Percentiles rank a stretch among this genome's conserved stretches.
Evolutionary conservation across 176 grass and related monocot genomes (phyloP).

Genomic region (Ananas comosus): DNA sequence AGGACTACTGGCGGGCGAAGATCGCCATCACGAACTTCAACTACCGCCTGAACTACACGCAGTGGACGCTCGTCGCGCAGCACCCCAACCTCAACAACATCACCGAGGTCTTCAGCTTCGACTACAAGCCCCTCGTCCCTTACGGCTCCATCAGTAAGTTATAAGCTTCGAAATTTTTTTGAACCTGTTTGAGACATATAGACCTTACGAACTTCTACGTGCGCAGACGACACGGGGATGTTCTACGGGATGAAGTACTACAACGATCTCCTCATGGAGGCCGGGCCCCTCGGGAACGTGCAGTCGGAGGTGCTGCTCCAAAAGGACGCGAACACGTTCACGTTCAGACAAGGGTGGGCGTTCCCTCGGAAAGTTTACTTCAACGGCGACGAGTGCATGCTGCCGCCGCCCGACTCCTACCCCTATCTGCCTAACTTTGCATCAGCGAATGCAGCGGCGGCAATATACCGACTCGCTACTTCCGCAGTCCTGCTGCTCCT

Average conservation of each 20-base stretch:
- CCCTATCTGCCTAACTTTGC: conserved; percentile 69
- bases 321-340: conserved; percentile 70
- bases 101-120: conserved; percentile 84
- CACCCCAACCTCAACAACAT: conserved; percentile 81
- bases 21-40: conserved; percentile 88
- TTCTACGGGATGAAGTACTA: conserved; percentile 84
- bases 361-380: conserved; percentile 92
- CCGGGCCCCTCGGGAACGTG: conserved; percentile 60
- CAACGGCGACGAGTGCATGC: conserved; percentile 85
- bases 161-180: neutral
- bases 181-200: neutral
- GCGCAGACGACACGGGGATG: conserved; percentile 76
- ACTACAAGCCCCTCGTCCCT: conserved; percentile 62
- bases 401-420: conserved; percentile 66
- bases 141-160: conserved; percentile 62
- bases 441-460: neutral
- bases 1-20: conserved; percentile 89
- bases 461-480: neutral
- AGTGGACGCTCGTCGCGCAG: conserved; percentile 80
- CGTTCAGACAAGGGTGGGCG: conserved; percentile 79
- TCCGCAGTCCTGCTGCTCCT: conserved; percentile 20
- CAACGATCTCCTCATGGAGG: conserved; percentile 94
- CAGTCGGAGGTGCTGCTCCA: conserved; percentile 81
- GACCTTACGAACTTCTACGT: neutral
- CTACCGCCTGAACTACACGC: conserved; percentile 91